Percentiles rank a stretch among this genome's conserved stretches.
These are phyloP conservation scores for Puccinia coronata DNA, from an alignment of 1,284 basidiomycete species.

Conservation along the genomic window DNA sequence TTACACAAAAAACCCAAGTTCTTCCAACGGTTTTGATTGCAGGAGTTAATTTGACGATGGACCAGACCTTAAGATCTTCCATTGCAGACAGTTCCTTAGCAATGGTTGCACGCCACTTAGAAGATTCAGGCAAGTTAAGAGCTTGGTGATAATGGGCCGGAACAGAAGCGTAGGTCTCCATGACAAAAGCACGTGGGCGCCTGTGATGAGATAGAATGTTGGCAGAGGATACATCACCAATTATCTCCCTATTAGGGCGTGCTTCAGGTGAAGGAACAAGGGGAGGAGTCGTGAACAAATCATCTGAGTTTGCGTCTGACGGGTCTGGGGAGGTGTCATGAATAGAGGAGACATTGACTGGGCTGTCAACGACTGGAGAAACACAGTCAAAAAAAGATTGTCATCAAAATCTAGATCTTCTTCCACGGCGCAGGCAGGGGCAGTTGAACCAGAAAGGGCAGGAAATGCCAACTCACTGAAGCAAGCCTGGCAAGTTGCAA, in stretches of 20 bases:
- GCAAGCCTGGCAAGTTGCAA: background rate
- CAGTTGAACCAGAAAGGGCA: background rate
- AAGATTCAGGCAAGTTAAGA: background rate
- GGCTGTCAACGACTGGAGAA: too few relatives aligned
- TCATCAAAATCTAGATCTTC: background rate
- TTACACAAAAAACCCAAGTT: background rate
- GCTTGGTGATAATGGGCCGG: background rate
- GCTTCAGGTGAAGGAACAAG: background rate
- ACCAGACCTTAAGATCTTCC: background rate
- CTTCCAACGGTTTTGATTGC: background rate
- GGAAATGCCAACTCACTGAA: background rate
- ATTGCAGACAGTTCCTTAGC: background rate
- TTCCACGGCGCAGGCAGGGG: background rate
- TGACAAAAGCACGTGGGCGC: background rate
- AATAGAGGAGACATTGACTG: too few relatives aligned
- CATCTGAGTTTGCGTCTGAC: too few relatives aligned
- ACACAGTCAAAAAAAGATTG: background rate
- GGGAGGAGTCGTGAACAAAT: too few relatives aligned
- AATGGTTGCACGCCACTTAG: background rate
- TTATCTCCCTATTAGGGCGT: background rate
- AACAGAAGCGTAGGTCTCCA: background rate
- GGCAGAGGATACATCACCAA: background rate
- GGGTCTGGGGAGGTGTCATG: too few relatives aligned
- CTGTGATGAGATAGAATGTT: background rate
- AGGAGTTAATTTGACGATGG: background rate